phyloP scores from a whole-genome alignment of 495 filamentous ascomycete species.

The Darksidea phi region DNA sequence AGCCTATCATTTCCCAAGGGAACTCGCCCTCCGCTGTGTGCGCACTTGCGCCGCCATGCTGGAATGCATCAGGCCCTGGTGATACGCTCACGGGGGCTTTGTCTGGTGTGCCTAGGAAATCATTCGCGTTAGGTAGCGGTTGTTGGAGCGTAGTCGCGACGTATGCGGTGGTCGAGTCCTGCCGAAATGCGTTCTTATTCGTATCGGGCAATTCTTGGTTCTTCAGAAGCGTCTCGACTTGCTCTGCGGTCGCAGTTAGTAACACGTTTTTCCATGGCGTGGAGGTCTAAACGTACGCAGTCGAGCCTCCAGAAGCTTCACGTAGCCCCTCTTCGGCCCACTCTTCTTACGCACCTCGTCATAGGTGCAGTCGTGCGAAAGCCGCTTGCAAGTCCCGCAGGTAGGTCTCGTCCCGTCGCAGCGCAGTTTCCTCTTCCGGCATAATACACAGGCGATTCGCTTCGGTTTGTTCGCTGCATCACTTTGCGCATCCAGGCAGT shows the following conservation, averaged over 20 bases:
- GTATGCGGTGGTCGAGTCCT: conserved; percentile 23
- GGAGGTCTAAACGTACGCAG: conserved; percentile 62
- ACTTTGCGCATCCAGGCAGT: conserved; percentile 42
- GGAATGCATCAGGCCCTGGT: conserved; percentile 26
- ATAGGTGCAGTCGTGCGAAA: conserved; percentile 90
- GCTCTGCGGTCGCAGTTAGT: conserved; percentile 57
- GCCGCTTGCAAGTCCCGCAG: conserved; percentile 85
- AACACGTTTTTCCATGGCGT: neutral
- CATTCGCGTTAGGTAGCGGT: conserved; percentile 2
- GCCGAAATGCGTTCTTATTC: conserved; percentile 15
- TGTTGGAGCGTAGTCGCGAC: conserved; percentile 23
- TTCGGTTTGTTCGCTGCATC: conserved; percentile 78
- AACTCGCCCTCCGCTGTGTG: conserved; percentile 38
- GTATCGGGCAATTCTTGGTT: conserved; percentile 54
- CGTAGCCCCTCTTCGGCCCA: conserved; percentile 95
- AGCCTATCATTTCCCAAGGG: conserved; percentile 86
- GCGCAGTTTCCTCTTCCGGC: conserved; percentile 86
- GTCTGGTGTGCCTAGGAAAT: conserved; percentile 8
- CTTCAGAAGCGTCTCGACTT: conserved; percentile 91
- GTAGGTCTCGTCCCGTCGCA: conserved; percentile 77
- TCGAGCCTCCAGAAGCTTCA: conserved; percentile 93
- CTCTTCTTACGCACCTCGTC: conserved; percentile 97
- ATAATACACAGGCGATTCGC: conserved; percentile 95
- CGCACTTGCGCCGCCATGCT: conserved; percentile 28
- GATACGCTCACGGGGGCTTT: conserved; percentile 17